These are phyloP conservation scores for Russula compacta DNA, from an alignment of 768 basidiomycete genomes.

Conservation along the genomic window DNA sequence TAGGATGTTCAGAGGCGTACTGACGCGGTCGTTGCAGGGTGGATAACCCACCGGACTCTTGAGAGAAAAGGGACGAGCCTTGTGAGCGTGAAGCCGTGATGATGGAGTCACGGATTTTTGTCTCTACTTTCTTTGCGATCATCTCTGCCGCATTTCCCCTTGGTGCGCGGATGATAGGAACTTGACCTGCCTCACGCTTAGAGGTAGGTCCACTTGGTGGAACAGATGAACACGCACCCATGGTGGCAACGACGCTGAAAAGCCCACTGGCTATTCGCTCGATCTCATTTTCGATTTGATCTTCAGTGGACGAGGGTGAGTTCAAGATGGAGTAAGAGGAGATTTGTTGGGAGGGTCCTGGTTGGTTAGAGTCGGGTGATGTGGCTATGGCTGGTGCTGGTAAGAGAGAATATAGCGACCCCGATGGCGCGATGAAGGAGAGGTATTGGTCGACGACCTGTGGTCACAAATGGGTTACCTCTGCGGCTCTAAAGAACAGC, in stretches of 20 bases:
- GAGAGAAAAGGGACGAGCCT: conserved; percentile 57
- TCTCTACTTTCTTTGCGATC: conserved; percentile 95
- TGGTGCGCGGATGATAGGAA: conserved; percentile 91
- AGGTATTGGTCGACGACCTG: conserved; percentile 95
- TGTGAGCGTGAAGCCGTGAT: conserved; percentile 60
- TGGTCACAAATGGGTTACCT: neutral
- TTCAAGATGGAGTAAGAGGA: conserved; percentile 84
- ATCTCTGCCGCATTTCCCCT: conserved; percentile 97
- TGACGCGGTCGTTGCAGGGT: conserved; percentile 81
- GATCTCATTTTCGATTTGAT: conserved; percentile 87
- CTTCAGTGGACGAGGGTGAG: conserved; percentile 81
- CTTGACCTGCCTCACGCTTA: conserved; percentile 48
- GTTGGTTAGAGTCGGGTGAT: conserved; percentile 29
- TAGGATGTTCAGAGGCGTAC: conserved; percentile 23
- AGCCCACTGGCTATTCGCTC: conserved; percentile 86
- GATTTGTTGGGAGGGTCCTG: conserved; percentile 28
- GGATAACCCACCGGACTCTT: conserved; percentile 75
- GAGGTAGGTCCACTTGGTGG: neutral
- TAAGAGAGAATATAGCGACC: conserved; percentile 85
- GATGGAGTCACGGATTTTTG: conserved; percentile 80
- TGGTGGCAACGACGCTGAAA: conserved; percentile 84
- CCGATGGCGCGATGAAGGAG: conserved; percentile 90
- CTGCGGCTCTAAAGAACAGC: conserved; percentile 14
- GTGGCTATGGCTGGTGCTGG: conserved; percentile 41
- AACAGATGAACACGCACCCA: conserved; percentile 42